Evolutionary conservation across 2,329 filamentous ascomycete species (phyloP), one percentile per base, ranked within the genome.

Genomic region (Trematosphaeria pertusa): DNA sequence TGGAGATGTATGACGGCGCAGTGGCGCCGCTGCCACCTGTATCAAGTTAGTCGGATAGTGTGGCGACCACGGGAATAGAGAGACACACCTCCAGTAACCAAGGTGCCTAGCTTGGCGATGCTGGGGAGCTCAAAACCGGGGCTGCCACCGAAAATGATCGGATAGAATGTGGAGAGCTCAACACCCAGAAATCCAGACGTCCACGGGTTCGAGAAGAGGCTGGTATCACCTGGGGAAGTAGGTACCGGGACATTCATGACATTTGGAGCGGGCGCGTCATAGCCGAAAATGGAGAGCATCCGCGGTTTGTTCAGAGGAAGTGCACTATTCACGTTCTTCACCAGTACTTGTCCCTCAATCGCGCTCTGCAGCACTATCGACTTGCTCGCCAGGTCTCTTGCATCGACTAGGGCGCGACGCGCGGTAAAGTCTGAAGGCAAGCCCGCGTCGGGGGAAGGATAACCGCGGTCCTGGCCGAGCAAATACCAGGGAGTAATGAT

Each of bases 301-400:
- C 70, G 79, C 1, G 75, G 75, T 10, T 58, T 66, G 7, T 74
- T 74, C 0, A 87, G 66, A 0, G 84, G 84, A 1, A 87, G 74
- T 0, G 81, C 71, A 11, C 73, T 74, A 32, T 81, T 80, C 30
- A 62, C 70, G 61, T 87, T 87, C 65, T 87, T 87, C 21, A 87
- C 75, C 0, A 87, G 75, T 1, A 87, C 84, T 43, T 86, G 83
- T 2, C 83, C 83, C 56, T 86, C 83, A 4, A 85, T 71, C 0
- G 83, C 84, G 3, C 82, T 81, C n/a, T 82, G 73, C 0, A 85
- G 60, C 0, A 86, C 85, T 12, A 44, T 64, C 0, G 78, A 75
- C 0, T 73, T 64, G 7, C 79, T 73, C 5, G 73, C 73, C 5
- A 73, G 71, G 52, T 85, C 79, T 17, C 81, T 74, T 2, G 78